phyloP scores from a whole-genome alignment of 176 grass and related monocot genomes.

The Oryza meridionalis region DNA sequence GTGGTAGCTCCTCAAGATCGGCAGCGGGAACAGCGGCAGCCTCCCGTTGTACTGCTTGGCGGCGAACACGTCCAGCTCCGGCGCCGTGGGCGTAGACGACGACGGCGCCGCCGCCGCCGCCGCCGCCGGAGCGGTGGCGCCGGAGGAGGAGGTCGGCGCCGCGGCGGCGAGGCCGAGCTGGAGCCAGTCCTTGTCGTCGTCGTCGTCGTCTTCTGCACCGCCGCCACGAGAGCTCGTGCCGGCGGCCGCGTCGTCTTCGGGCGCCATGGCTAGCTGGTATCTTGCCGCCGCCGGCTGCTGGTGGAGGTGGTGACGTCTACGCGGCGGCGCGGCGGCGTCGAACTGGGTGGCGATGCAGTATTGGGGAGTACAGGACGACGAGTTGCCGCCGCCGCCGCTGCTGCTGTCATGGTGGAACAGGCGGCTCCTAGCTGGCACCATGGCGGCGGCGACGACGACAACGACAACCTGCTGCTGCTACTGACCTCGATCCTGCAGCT shows the following conservation, averaged over 20 bases:
- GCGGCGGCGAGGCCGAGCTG: constrained; percentile 53
- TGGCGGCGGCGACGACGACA: constrained; percentile 22
- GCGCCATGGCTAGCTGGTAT: constrained; percentile 44
- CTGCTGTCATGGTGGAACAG: constrained; percentile 50
- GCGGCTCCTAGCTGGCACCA: constrained; percentile 72
- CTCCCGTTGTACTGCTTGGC: constrained; percentile 24
- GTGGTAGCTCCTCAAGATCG: constrained; percentile 43
- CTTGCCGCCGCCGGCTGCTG: not conserved
- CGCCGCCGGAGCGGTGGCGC: not conserved
- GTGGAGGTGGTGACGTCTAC: not conserved
- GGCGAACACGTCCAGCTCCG: constrained; percentile 50
- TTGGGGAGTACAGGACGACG: constrained; percentile 24
- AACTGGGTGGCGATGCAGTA: constrained; percentile 48
- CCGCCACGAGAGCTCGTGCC: constrained; percentile 27
- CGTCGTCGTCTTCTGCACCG: constrained; percentile 2
- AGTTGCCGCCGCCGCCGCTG: constrained; percentile 6
- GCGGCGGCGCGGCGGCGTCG: not conserved
- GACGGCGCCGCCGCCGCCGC: not conserved
- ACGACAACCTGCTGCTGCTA: not conserved
- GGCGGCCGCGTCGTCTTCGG: constrained; percentile 27
- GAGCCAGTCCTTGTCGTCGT: constrained; percentile 62
- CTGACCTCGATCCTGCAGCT: constrained; percentile 22
- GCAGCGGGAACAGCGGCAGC: constrained; percentile 47
- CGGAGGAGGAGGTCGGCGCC: constrained; percentile 41
- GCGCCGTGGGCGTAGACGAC: not conserved